These are phyloP conservation scores for Rhodotorula glutinis DNA, from an alignment of 1,284 basidiomycete genomes.

Conservation along the genomic window DNA sequence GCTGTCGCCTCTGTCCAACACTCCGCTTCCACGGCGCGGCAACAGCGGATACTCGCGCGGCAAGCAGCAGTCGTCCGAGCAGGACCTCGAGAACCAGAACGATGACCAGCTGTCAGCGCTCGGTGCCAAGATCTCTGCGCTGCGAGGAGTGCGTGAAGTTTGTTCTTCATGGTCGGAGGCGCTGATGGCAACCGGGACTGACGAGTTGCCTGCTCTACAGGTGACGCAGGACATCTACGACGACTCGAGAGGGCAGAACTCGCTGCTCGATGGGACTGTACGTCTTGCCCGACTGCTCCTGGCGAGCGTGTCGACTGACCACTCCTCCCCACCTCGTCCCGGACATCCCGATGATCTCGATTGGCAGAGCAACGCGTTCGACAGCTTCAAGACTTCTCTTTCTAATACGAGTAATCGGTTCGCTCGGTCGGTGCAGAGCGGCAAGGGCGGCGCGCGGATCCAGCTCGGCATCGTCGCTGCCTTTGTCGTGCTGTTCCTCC, in stretches of 20 bases:
- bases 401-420: constrained; percentile 34
- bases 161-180: no score
- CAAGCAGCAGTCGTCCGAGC: constrained; percentile 19
- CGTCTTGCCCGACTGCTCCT: background rate
- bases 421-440: constrained; percentile 25
- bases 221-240: constrained; percentile 44
- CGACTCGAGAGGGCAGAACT: constrained; percentile 41
- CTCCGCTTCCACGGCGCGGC: background rate
- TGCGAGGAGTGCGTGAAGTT: constrained; percentile 22
- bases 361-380: constrained; percentile 39
- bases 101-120: constrained; percentile 42
- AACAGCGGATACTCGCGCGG: constrained; percentile 17
- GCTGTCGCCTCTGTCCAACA: background rate
- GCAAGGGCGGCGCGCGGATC: constrained; percentile 24
- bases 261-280: constrained; percentile 41
- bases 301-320: background rate
- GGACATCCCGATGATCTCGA: background rate
- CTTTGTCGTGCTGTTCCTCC: constrained; percentile 29
- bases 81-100: constrained; percentile 41
- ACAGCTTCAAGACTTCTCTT: constrained; percentile 41
- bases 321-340: background rate
- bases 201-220: constrained; percentile 17
- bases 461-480: constrained; percentile 31
- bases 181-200: no score
- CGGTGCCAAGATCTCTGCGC: constrained; percentile 37